Evolutionary conservation across 371 early-diverging fungal species (phyloP), one percentile per base, ranked within the genome.

Genomic region (Mortierella sp.): DNA sequence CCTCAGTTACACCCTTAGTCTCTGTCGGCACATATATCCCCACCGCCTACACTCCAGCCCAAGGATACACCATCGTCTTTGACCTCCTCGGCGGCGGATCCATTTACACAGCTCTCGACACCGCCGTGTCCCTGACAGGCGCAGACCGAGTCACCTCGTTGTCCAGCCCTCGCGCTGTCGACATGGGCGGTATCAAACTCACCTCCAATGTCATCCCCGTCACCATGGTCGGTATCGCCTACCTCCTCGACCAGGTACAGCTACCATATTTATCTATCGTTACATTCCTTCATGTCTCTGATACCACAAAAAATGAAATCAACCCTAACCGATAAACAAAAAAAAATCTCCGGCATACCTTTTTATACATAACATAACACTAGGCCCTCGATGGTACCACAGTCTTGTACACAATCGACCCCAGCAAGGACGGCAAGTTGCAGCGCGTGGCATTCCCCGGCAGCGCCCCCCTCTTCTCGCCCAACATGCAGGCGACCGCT

Each of bases 1-100:
- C 87, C 2, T 58, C 77, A 4, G n/a, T 46, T 0, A 65, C 51
- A 41, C 74, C 87, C 0, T 29, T 86, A 18, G 56, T 80, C 27
- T 63, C 72, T 32, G 78, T 83, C 24, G 87, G 87, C 11, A 80
- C 87, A 4, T 82, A 70, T 44, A 41, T 75, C n/a, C 27, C 73
- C 16, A 63, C 82, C 5, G 24, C 73, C 35, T 70, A 74, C 65
- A 77, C 87, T 5, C 87, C 87, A 0, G 80, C 75, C 1, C 82
- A 81, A 32, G 87, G 87, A 38, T 77, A 77, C 41, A 29, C 75
- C 51, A 32, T 82, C 8, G 87, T 86, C n/a, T 84, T 84, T 74
- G 84, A 84, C 24, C 11, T 21, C 0, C 56, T 6, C 10, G 81
- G 84, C 8, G 48, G 46, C 0, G 81, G 81, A 24, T 21, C 29